A percentile compares a stretch with the other conserved stretches of the same genome.
phyloP scores from a whole-genome alignment of 192 early-diverging fungal genomes.

The Coemansia asiatica region DNA sequence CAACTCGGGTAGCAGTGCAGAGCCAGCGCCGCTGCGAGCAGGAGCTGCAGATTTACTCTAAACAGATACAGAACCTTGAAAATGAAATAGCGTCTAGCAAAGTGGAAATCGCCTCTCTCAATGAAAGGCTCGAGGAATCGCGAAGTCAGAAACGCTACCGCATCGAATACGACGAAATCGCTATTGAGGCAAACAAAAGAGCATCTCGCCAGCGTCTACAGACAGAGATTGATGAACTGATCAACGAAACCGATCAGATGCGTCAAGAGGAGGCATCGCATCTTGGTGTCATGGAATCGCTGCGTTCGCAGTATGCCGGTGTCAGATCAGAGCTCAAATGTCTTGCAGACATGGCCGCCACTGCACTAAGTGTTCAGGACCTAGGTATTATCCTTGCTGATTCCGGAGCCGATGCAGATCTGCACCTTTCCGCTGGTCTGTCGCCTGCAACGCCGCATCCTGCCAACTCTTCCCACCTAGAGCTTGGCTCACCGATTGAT shows the following conservation, averaged over 20 bases:
- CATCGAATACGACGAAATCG: conserved; percentile 53
- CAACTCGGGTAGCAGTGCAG: conserved; percentile 31
- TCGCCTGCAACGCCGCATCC: conserved; percentile 29
- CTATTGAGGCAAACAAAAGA: conserved; percentile 36
- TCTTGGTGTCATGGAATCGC: conserved; percentile 20
- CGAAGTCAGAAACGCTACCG: conserved; percentile 51
- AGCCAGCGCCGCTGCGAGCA: conserved; percentile 37
- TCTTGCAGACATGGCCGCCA: conserved; percentile 39
- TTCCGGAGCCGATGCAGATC: conserved; percentile 15
- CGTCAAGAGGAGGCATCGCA: conserved; percentile 36
- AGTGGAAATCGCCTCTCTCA: conserved; percentile 22
- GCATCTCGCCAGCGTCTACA: conserved; percentile 26
- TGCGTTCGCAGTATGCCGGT: conserved; percentile 32
- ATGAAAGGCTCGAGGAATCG: conserved; percentile 40
- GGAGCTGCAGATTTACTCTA: conserved; percentile 19
- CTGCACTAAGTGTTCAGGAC: conserved; percentile 47
- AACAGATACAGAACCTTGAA: conserved; percentile 19
- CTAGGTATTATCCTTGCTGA: conserved; percentile 42
- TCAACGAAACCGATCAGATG: conserved; percentile 38
- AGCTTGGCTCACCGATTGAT: conserved; percentile 28
- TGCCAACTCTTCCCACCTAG: conserved; percentile 17
- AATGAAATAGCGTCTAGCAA: conserved; percentile 6
- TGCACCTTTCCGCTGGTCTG: conserved; percentile 14
- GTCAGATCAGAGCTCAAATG: conserved; percentile 30
- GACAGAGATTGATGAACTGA: conserved; percentile 27